Base-by-base conservation (phyloP, 2,329 filamentous ascomycete species). In the Amauroascus niger region DNA sequence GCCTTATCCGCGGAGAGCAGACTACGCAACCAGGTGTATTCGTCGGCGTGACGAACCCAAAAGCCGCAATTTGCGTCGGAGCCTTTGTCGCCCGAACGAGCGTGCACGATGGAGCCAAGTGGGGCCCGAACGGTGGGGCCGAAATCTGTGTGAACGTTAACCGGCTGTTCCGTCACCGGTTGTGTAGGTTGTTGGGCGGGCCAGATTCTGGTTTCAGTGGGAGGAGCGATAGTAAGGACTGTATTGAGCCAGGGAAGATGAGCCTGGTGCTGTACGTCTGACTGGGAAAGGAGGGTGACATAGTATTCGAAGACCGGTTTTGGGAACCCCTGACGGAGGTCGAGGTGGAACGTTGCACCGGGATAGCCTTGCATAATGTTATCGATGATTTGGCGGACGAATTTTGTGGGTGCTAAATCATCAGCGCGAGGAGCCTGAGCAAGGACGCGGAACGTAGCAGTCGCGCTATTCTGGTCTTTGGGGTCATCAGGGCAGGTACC, bases 341-440 rank as follows among this genome's bases (percentile, higher is more conserved):
- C 68, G 6, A 69, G 60, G 53, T 66, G 61, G 58, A 66, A 68
- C 14, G 66, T 69, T 7, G 63, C 62, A 6, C 68, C 70, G 0
- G 69, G 71, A 55, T 71, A 72, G 8, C 64, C 62, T 57, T 72
- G 69, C 63, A 71, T 70, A 56, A 72, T 67, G 49, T 67, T 68
- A 53, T 72, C 67, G 18, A 66, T 63, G 51, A 69, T 62, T 22
- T 62, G 67, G 7, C 67, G 63, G 1, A 70, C 58, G 57, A 72
- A 72, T 48, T 59, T 66, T 14, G 52, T 57, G 3, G 67, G 62
- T 24, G 62, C 61, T 13, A 69, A 61, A 53, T 64, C 60, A 43
- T 69, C 68, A 14, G 70, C 67, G 26, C 67, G 63, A 14, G 55
- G 63, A 3, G 77, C 75, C 59, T 82, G 74, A 0, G 70, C 68